These are phyloP conservation scores for Aplosporella prunicola DNA, from an alignment of 2,329 filamentous ascomycete genomes.

Conservation along the genomic window DNA sequence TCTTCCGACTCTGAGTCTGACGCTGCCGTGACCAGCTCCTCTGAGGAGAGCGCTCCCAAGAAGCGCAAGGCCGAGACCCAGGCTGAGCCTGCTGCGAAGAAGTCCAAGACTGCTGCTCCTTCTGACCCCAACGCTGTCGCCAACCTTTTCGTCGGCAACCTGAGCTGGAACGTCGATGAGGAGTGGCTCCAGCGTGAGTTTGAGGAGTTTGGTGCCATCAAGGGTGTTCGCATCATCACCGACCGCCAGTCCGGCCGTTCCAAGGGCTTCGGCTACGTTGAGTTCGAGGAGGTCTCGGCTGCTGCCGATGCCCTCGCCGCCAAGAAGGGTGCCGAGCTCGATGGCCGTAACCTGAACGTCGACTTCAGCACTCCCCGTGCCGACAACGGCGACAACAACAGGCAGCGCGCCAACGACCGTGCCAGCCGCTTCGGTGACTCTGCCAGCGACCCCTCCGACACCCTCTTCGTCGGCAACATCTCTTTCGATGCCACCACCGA, in stretches of 20 bases:
- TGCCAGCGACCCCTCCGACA: slow-evolving; percentile 70
- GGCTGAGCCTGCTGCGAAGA: slow-evolving; percentile 50
- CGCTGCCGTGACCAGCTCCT: slow-evolving; percentile 21
- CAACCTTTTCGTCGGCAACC: slow-evolving; percentile 82
- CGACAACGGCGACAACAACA: slow-evolving; percentile 33
- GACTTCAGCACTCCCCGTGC: slow-evolving; percentile 65
- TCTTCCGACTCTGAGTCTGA: slow-evolving; percentile 14
- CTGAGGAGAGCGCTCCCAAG: slow-evolving; percentile 42
- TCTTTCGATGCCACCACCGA: slow-evolving; percentile 77
- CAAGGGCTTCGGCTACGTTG: slow-evolving; percentile 89
- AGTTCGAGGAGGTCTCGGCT: slow-evolving; percentile 61
- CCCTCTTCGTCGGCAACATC: slow-evolving; percentile 86
- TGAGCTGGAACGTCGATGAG: slow-evolving; percentile 87
- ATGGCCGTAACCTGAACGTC: slow-evolving; percentile 66
- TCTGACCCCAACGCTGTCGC: slow-evolving; percentile 37
- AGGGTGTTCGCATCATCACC: slow-evolving; percentile 68
- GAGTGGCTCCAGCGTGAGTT: slow-evolving; percentile 73
- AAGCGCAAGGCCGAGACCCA: slow-evolving; percentile 57
- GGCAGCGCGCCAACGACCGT: slow-evolving; percentile 43
- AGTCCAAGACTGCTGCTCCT: slow-evolving; percentile 52
- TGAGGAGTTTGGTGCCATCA: slow-evolving; percentile 64
- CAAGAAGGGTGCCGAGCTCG: slow-evolving; percentile 66
- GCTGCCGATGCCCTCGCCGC: slow-evolving; percentile 63
- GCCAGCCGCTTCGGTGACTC: slow-evolving; percentile 67
- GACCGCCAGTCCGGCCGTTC: slow-evolving; percentile 74